phyloP scores from a whole-genome alignment of 164 flowering plant genomes.

The Piper betle region DNA sequence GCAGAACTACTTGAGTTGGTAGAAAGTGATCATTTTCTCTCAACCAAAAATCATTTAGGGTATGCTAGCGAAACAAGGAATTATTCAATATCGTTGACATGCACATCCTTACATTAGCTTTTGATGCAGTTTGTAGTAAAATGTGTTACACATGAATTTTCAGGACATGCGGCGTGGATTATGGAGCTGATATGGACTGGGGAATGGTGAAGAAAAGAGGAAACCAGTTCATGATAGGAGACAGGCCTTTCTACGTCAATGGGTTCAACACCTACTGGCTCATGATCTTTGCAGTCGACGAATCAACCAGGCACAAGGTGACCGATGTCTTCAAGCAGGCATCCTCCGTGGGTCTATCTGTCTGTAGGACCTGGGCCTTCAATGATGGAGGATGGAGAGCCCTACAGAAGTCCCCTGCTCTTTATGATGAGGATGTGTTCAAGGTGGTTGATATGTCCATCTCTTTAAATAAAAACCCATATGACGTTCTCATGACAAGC shows the following conservation, averaged over 20 bases:
- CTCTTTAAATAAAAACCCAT: neutral
- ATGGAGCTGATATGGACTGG: slow-evolving; percentile 44
- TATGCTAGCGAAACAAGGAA: too few relatives aligned
- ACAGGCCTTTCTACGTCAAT: slow-evolving; percentile 63
- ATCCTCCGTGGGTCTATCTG: slow-evolving; percentile 65
- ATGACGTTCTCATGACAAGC: neutral
- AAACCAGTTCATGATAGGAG: slow-evolving; percentile 53
- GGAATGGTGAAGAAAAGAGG: slow-evolving; percentile 68
- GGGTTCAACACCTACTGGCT: slow-evolving; percentile 97
- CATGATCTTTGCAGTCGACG: slow-evolving; percentile 83
- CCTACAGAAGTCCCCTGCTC: slow-evolving; percentile 79
- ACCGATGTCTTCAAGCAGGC: slow-evolving; percentile 75
- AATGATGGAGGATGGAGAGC: slow-evolving; percentile 94
- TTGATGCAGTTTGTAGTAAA: too few relatives aligned
- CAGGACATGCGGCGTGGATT: slow-evolving; percentile 4
- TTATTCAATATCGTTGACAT: too few relatives aligned
- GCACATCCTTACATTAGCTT: too few relatives aligned
- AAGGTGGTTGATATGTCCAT: slow-evolving; percentile 26
- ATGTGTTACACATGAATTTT: neutral
- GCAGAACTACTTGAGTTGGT: too few relatives aligned
- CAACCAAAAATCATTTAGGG: too few relatives aligned
- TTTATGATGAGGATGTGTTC: slow-evolving; percentile 84
- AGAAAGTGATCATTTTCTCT: too few relatives aligned
- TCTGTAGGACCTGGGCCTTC: slow-evolving; percentile 96
- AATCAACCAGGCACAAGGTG: slow-evolving; percentile 68